Conservation (phyloP, 2,329 filamentous ascomycete species). For the Fusarium secorum region DNA sequence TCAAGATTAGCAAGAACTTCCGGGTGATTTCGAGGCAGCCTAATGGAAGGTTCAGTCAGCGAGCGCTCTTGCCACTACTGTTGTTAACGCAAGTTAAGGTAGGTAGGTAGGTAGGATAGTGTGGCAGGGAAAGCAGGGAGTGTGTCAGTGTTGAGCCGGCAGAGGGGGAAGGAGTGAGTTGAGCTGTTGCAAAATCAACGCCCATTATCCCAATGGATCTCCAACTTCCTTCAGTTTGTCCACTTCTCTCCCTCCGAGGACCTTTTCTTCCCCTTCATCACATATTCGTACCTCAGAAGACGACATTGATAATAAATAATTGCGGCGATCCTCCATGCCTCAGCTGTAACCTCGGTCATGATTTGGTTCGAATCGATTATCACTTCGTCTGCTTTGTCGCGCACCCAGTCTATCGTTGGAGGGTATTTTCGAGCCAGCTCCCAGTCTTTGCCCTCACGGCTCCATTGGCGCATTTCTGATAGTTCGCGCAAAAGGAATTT, state of each 20-base stretch:
- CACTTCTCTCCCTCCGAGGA: not conserved
- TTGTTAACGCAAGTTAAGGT: not conserved
- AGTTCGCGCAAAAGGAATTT: constrained; percentile 42
- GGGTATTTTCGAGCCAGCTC: constrained; percentile 20
- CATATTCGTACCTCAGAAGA: constrained; percentile 45
- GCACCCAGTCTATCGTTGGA: constrained; percentile 45
- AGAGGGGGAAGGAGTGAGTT: not conserved
- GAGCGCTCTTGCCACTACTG: constrained; percentile 1
- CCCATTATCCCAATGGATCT: not conserved
- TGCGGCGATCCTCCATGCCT: constrained; percentile 52
- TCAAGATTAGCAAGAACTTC: constrained; percentile 45
- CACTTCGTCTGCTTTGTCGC: constrained; percentile 31
- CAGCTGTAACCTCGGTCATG: constrained; percentile 53
- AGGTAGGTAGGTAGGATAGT: not conserved
- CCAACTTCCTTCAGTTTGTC: not conserved
- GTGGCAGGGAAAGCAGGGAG: not conserved
- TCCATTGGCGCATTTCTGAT: constrained; percentile 48
- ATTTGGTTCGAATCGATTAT: constrained; percentile 41
- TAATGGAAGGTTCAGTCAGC: constrained; percentile 20
- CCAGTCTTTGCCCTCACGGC: constrained; percentile 41
- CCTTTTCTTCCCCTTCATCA: not conserved
- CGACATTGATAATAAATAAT: constrained; percentile 52
- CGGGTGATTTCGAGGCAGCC: constrained; percentile 50
- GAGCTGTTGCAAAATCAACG: not conserved
- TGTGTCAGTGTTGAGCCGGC: not conserved